Percentiles rank a stretch among this genome's conserved stretches.
Evolutionary conservation across 805 yeast species (phyloP).

Genomic region (Cyberlindnera bimundalis): DNA sequence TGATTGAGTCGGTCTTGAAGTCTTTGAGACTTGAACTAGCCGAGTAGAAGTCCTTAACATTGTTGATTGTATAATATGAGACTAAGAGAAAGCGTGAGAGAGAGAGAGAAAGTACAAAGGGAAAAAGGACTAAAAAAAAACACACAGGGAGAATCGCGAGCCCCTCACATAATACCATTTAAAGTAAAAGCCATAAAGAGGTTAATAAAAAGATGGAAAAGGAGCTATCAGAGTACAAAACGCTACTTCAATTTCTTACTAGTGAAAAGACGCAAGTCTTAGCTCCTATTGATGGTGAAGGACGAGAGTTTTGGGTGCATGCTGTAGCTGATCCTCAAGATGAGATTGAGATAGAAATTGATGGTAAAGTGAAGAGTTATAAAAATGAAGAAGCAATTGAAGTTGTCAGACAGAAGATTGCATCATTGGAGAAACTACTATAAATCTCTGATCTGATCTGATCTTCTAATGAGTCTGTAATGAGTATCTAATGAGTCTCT

Average conservation of each 20-base stretch:
- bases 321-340: constrained; percentile 15
- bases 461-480: too few relatives aligned
- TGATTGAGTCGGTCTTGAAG: background rate
- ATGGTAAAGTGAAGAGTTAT: constrained; percentile 8
- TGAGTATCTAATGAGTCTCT: too few relatives aligned
- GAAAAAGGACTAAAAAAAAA: too few relatives aligned
- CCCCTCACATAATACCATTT: background rate
- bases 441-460: too few relatives aligned
- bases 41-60: background rate
- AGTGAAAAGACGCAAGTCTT: constrained; percentile 12
- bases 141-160: too few relatives aligned
- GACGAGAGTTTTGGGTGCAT: constrained; percentile 22
- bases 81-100: too few relatives aligned
- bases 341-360: constrained; percentile 14
- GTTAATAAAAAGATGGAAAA: background rate
- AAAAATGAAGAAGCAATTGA: constrained; percentile 10
- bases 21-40: background rate
- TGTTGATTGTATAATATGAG: too few relatives aligned
- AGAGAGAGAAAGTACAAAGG: too few relatives aligned
- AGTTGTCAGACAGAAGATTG: constrained; percentile 8
- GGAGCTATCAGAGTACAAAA: constrained; percentile 14
- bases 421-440: constrained; percentile 6
- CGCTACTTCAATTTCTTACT: constrained; percentile 8
- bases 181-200: background rate
- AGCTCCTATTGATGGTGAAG: constrained; percentile 21